Conservation (phyloP, 176 grass and related monocot species). For the Lolium multiflorum region DNA sequence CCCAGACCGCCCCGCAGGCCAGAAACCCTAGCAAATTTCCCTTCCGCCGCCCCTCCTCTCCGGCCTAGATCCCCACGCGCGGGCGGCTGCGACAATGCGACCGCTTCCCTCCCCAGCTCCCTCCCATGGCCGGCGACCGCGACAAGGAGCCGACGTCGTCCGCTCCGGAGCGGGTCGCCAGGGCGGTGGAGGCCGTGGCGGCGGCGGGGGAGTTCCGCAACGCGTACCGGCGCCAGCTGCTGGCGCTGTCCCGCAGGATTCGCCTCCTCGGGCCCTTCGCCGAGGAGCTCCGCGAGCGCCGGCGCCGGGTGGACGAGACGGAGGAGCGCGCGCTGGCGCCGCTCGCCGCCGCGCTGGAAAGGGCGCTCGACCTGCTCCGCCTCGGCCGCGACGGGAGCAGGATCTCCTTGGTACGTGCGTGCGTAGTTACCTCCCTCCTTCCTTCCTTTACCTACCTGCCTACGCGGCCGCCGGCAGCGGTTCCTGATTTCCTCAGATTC, state of each 20-base stretch:
- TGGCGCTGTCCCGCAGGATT: constrained; percentile 68
- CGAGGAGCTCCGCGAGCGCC: constrained; percentile 73
- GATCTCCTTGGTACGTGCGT: constrained; percentile 68
- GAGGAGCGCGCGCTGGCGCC: constrained; percentile 52
- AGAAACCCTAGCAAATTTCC: no score
- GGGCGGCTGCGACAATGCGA: not conserved
- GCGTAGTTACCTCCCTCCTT: not conserved
- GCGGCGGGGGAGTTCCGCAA: constrained; percentile 62
- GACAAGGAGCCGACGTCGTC: not conserved
- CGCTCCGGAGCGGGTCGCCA: constrained; percentile 13
- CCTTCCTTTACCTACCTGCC: not conserved
- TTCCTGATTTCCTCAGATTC: constrained; percentile 9
- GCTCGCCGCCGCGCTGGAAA: constrained; percentile 57
- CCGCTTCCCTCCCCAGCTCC: not conserved
- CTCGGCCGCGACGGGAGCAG: constrained; percentile 74
- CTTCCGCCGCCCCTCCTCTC: no score
- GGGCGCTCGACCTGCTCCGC: constrained; percentile 58
- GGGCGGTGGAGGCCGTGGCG: constrained; percentile 42
- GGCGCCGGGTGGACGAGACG: not conserved
- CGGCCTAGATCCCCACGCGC: no score
- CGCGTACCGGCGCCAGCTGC: constrained; percentile 74
- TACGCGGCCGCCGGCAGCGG: not conserved
- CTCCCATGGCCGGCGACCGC: constrained; percentile 45
- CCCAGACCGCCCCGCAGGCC: no score
- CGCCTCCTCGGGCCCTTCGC: constrained; percentile 77